These are phyloP conservation scores for Podila horticola DNA, from an alignment of 192 early-diverging fungal species.

Conservation along the genomic window DNA sequence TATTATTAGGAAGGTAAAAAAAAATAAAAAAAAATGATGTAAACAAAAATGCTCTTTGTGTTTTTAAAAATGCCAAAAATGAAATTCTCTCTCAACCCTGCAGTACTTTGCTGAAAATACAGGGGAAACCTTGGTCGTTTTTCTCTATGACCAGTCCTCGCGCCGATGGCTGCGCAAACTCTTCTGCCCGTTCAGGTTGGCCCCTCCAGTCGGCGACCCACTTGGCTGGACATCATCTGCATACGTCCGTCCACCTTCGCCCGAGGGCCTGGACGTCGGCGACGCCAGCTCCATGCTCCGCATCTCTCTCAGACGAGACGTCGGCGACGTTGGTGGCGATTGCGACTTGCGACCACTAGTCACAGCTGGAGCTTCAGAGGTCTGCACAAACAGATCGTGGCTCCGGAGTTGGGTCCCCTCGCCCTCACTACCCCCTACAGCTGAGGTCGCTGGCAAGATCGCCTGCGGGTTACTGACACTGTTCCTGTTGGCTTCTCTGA, in stretches of 20 bases:
- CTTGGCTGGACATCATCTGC: slow-evolving; percentile 7
- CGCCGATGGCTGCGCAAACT: slow-evolving; percentile 22
- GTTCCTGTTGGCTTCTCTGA: not conserved
- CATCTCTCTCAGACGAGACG: slow-evolving; percentile 1
- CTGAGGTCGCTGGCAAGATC: too few species aligned
- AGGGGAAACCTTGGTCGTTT: not conserved
- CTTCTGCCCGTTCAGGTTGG: not conserved
- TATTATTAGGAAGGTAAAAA: too few species aligned
- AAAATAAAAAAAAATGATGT: too few species aligned
- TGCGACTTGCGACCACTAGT: not conserved
- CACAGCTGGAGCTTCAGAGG: not conserved
- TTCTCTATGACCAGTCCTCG: slow-evolving; percentile 24
- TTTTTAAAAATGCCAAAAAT: too few species aligned
- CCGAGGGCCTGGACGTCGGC: not conserved
- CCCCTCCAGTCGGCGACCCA: slow-evolving; percentile 1
- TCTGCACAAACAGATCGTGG: not conserved
- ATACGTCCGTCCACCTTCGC: slow-evolving; percentile 4
- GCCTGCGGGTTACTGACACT: not conserved
- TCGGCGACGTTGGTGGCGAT: not conserved
- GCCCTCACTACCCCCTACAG: not conserved
- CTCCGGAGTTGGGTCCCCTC: not conserved
- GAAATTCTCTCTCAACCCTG: not conserved
- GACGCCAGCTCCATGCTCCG: slow-evolving; percentile 8
- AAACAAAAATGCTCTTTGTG: too few species aligned
- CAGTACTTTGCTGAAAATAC: not conserved